Evolutionary conservation across 2,329 filamentous ascomycete genomes (phyloP).

Genomic region (Exophiala aquamarina): DNA sequence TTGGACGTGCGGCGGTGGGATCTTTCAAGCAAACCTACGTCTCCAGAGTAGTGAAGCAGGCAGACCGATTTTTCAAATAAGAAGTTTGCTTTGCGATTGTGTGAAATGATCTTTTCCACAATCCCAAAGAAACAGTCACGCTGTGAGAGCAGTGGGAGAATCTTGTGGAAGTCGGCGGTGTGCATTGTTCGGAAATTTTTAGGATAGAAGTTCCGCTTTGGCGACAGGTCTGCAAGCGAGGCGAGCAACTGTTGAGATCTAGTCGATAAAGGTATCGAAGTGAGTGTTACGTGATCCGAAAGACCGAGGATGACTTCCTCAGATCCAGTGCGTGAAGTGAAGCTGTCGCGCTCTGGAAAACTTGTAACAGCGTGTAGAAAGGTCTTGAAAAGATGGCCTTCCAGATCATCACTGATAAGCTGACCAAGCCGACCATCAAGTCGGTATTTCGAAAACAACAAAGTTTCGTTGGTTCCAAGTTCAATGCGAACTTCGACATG

Average conservation of each 20-base stretch:
- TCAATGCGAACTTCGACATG: constrained; percentile 27
- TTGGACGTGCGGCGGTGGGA: constrained; percentile 11
- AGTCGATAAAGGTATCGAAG: constrained; percentile 8
- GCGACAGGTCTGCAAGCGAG: constrained; percentile 11
- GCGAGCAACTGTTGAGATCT: constrained; percentile 6
- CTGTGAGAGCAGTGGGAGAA: constrained; percentile 12
- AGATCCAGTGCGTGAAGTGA: constrained; percentile 35
- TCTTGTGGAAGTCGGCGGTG: constrained; percentile 9
- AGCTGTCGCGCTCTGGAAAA: constrained; percentile 34
- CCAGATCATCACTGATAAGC: constrained; percentile 25
- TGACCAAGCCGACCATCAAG: constrained; percentile 28
- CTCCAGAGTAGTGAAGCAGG: constrained; percentile 4
- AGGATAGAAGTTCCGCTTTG: constrained; percentile 10
- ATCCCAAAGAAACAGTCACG: constrained; percentile 17
- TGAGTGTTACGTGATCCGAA: constrained; percentile 13
- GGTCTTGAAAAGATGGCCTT: constrained; percentile 28
- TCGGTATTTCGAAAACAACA: constrained; percentile 26
- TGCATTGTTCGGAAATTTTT: constrained; percentile 18
- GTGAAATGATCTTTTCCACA: constrained; percentile 10
- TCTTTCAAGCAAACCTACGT: constrained; percentile 11
- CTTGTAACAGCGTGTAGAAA: constrained; percentile 41
- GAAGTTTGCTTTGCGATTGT: constrained; percentile 12
- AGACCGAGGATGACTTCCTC: constrained; percentile 33
- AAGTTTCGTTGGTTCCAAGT: not conserved
- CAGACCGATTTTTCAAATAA: constrained; percentile 7